Base-by-base conservation (phyloP, 176 grass and related monocot genomes). In the Panicum miliaceum region DNA sequence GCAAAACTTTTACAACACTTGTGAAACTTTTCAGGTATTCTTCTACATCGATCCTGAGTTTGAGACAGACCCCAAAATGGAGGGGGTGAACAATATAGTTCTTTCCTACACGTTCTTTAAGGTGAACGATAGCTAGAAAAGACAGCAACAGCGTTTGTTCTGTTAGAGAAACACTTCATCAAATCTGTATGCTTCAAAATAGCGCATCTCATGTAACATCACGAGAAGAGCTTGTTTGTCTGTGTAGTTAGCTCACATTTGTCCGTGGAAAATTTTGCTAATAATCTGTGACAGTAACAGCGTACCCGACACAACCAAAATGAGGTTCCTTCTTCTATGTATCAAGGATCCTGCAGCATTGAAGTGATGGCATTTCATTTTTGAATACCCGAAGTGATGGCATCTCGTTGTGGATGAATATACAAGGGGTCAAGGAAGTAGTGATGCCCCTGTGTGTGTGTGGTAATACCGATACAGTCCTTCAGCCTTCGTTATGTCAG, bases 21-120 rank as follows among this genome's bases (percentile, higher is more conserved):
- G 50, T 64, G 42, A 41, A 66, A 83, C 16, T 54, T 12, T 86
- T 65, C 89, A 99, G 96, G 93, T 99, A 60, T 96, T 99, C 77
- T 99, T 99, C 86, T 96, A 99, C 45, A 92, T 99, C 15, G 96
- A 99, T 59, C 96, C 96, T 0, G 96, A 99, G 81, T 99, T 94
- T 82, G 96, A 96, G 78, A 89, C 93, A 73, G 96, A 99, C 91
- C 89, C 93, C 71, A 96, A 92, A 88, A 99, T 96, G 96, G 84
- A 90, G 5, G 96, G 96, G 42, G 79, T 99, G 68, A 99, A 99
- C 90, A 99, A 99, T 75, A 42, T 96, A 6, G 92, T 99, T 87
- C 96, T 99, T 88, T 96, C 93, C 4, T 96, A 99, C 62, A 99
- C 96, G 61, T 96, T 99, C 70, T 99, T 99, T 52, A 99, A 99